Evolutionary conservation across 1,284 basidiomycete species (phyloP).

Genomic region (Trichosporon ovoides): DNA sequence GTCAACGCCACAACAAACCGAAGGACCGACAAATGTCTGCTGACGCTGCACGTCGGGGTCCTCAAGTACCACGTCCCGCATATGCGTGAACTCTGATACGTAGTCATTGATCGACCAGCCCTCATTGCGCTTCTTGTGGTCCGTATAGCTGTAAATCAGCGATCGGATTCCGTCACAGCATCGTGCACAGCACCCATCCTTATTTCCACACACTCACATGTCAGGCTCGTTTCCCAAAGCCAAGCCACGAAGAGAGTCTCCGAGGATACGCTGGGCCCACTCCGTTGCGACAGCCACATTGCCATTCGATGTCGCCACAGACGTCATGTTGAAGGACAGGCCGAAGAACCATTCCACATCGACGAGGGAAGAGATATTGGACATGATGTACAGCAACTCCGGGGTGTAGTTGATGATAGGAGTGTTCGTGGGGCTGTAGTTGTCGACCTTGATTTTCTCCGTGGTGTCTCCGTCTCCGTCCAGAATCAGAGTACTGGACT

Average conservation of each 20-base stretch:
- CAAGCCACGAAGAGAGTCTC: conserved; percentile 57
- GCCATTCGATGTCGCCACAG: conserved; percentile 31
- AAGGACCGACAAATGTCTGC: conserved; percentile 60
- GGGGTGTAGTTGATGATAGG: conserved; percentile 58
- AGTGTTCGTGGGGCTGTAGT: conserved; percentile 47
- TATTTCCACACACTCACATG: conserved; percentile 49
- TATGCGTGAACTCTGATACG: conserved; percentile 53
- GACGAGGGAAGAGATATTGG: conserved; percentile 57
- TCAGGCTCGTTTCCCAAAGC: conserved; percentile 65
- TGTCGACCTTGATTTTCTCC: conserved; percentile 31
- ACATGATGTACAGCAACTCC: conserved; percentile 58
- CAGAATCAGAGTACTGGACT: conserved; percentile 55
- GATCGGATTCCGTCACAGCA: background rate
- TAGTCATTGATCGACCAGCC: conserved; percentile 53
- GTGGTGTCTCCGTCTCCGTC: conserved; percentile 53
- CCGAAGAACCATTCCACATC: conserved; percentile 60
- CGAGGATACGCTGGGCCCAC: conserved; percentile 55
- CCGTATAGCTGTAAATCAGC: conserved; percentile 24
- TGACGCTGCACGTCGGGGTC: conserved; percentile 51
- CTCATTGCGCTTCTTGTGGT: conserved; percentile 35
- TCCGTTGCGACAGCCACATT: conserved; percentile 59
- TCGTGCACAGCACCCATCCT: too few species aligned
- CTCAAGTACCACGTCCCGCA: conserved; percentile 33
- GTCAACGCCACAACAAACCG: conserved; percentile 51
- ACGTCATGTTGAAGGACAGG: conserved; percentile 54